Conservation (phyloP, 805 yeast species). For the Blastobotrys parvus region DNA sequence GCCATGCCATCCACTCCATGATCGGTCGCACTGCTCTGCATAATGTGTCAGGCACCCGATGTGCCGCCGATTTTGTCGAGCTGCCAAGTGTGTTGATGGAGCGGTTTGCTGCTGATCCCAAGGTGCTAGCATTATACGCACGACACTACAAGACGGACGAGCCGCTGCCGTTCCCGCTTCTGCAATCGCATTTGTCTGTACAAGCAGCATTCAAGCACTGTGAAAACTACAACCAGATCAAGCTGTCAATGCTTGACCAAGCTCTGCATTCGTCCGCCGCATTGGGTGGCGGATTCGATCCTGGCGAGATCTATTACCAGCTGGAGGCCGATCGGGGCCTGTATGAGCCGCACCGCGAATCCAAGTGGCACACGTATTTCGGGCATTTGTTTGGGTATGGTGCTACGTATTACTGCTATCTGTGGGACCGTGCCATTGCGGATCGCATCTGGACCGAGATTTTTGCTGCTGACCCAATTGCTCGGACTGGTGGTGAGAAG, state of each 20-base stretch:
- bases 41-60: constrained; percentile 89
- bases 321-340: constrained; percentile 52
- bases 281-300: constrained; percentile 36
- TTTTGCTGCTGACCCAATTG: constrained; percentile 63
- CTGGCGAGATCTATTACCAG: constrained; percentile 55
- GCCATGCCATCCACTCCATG: constrained; percentile 98
- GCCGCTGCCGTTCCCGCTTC: constrained; percentile 42
- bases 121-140: constrained; percentile 68
- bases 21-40: constrained; percentile 84
- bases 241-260: constrained; percentile 87
- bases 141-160: constrained; percentile 61
- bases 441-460: constrained; percentile 71
- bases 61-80: constrained; percentile 95
- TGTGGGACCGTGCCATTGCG: constrained; percentile 89
- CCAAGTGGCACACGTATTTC: constrained; percentile 90
- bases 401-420: constrained; percentile 84
- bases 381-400: constrained; percentile 93
- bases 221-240: constrained; percentile 78
- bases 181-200: constrained; percentile 45
- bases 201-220: constrained; percentile 50
- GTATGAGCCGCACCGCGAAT: constrained; percentile 50
- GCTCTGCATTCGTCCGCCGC: constrained; percentile 46
- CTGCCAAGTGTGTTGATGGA: constrained; percentile 96
- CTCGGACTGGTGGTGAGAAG: constrained; percentile 63
- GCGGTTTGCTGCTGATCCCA: constrained; percentile 72